Percentiles rank a stretch among this genome's conserved stretches.
phyloP scores from a whole-genome alignment of 2,329 filamentous ascomycete species.

The Penicillium sp. region DNA sequence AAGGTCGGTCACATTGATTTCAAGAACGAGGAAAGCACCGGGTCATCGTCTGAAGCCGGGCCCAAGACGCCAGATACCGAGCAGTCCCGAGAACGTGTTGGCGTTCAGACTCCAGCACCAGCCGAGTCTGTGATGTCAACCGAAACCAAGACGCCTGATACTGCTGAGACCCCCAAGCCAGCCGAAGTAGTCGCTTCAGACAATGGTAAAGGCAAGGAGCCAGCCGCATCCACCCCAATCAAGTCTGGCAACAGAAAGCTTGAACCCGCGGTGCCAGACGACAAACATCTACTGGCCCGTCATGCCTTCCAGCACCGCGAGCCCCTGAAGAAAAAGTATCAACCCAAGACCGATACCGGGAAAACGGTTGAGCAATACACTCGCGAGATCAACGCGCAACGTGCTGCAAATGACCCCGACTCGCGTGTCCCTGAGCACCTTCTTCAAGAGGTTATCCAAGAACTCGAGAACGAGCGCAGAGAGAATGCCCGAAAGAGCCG shows the following conservation, averaged over 20 bases:
- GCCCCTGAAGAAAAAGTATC: slow-evolving; percentile 4
- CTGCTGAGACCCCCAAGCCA: not conserved
- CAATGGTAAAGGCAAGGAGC: not conserved
- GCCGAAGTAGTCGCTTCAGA: not conserved
- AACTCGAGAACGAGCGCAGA: not conserved
- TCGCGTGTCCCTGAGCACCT: not conserved
- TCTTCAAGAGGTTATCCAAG: slow-evolving; percentile 1
- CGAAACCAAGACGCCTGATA: not conserved
- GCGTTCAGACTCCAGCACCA: not conserved
- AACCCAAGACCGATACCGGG: slow-evolving; percentile 3
- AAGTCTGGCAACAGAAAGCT: not conserved
- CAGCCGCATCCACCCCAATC: not conserved
- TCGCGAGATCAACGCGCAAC: not conserved
- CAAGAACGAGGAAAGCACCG: not conserved
- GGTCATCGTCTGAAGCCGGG: slow-evolving; percentile 1
- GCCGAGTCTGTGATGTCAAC: not conserved
- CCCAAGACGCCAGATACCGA: slow-evolving; percentile 4
- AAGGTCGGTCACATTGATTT: not conserved
- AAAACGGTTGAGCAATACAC: slow-evolving; percentile 8
- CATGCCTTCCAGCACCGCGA: slow-evolving; percentile 5
- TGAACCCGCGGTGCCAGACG: not conserved
- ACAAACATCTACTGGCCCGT: not conserved
- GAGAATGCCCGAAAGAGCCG: not conserved
- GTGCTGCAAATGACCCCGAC: not conserved
- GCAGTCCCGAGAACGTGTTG: not conserved